Conservation (phyloP, 108 stramenopile species). For the Fistulifera pelliculosa region DNA sequence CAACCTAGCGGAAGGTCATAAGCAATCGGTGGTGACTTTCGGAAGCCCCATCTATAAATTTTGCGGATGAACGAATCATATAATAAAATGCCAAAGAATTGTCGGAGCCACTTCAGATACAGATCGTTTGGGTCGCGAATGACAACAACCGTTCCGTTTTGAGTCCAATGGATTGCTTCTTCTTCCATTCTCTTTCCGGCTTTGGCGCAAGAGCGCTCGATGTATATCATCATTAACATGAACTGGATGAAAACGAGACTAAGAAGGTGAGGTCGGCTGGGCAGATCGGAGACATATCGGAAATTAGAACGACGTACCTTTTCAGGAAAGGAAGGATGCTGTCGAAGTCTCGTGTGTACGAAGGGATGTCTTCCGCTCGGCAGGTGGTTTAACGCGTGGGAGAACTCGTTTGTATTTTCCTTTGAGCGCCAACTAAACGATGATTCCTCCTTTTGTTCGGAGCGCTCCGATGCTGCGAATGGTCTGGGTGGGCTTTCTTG, state of each 20-base stretch:
- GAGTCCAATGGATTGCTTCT: not conserved
- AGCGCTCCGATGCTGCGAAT: no score
- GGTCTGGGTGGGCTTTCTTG: no score
- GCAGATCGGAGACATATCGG: not conserved
- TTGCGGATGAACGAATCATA: constrained; percentile 74
- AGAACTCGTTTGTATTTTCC: no score
- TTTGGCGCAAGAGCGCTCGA: not conserved
- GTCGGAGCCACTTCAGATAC: constrained; percentile 22
- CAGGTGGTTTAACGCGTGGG: no score
- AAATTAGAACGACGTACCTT: constrained; percentile 7
- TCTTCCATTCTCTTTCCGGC: not conserved
- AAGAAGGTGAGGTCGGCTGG: not conserved
- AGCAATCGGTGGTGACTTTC: no score
- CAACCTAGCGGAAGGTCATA: no score
- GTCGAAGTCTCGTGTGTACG: not conserved
- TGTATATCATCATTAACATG: not conserved
- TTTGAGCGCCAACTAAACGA: no score
- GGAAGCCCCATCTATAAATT: constrained; percentile 75
- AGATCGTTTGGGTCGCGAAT: not conserved
- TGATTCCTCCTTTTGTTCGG: no score
- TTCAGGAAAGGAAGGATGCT: constrained; percentile 8
- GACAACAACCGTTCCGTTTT: not conserved
- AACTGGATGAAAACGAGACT: constrained; percentile 1
- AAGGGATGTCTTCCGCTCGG: not conserved
- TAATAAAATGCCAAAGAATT: constrained; percentile 78